Percentiles rank a stretch among this genome's conserved stretches.
phyloP scores from a whole-genome alignment of 345 rosid genomes.

The Boechera divaricarpa region DNA sequence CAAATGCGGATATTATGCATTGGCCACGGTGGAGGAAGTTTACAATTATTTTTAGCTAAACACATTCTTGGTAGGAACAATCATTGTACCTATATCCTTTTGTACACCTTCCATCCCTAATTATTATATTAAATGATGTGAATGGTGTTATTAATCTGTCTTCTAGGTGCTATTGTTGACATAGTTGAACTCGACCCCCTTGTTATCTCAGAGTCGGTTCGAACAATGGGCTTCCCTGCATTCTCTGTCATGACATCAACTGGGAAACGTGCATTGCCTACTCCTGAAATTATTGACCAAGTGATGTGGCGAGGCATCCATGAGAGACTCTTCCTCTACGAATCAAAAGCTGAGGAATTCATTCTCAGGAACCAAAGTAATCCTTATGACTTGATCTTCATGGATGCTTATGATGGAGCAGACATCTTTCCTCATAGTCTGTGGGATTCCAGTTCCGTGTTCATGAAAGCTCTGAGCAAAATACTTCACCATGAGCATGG shows the following conservation, averaged over 20 bases:
- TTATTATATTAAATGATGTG: not conserved
- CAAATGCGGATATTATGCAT: constrained; percentile 75
- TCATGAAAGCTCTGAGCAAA: constrained; percentile 62
- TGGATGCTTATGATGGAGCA: constrained; percentile 95
- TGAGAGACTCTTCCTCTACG: constrained; percentile 78
- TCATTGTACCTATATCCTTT: not conserved
- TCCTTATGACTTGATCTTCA: constrained; percentile 71
- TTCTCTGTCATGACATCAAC: constrained; percentile 60
- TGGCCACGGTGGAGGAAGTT: constrained; percentile 96
- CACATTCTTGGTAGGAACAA: constrained; percentile 66
- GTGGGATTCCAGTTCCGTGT: constrained; percentile 74
- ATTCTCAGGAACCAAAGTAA: constrained; percentile 48
- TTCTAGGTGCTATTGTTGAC: constrained; percentile 73
- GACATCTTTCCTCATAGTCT: constrained; percentile 84
- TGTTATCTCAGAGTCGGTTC: constrained; percentile 76
- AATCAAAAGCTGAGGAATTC: constrained; percentile 81
- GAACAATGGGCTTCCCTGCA: constrained; percentile 89
- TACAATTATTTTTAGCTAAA: constrained; percentile 82
- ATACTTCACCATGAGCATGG: constrained; percentile 76
- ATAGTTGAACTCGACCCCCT: constrained; percentile 84
- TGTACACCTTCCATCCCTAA: not conserved
- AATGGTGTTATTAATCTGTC: constrained; percentile 1
- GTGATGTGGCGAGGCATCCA: constrained; percentile 85
- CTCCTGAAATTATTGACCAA: constrained; percentile 56
- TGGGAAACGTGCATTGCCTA: constrained; percentile 52